phyloP scores from a whole-genome alignment of 768 basidiomycete species.

The Pleurotus sapidus region DNA sequence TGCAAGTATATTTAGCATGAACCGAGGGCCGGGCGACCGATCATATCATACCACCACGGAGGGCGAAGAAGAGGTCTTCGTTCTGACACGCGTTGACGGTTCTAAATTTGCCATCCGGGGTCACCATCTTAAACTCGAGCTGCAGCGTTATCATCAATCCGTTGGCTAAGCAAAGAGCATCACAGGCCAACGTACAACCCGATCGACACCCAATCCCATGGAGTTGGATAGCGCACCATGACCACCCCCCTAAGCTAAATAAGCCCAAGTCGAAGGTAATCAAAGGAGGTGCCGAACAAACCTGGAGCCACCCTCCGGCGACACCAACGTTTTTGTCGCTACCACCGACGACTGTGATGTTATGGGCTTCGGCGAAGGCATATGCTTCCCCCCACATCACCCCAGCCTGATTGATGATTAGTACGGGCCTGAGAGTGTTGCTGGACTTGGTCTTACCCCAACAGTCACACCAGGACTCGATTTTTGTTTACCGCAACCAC shows the following conservation, averaged over 20 bases:
- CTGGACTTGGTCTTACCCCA: slow-evolving; percentile 25
- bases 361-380: slow-evolving; percentile 38
- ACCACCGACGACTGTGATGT: slow-evolving; percentile 44
- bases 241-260: slow-evolving; percentile 33
- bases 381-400: slow-evolving; percentile 43
- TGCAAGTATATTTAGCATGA: too few relatives aligned
- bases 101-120: slow-evolving; percentile 45
- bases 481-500: slow-evolving; percentile 26
- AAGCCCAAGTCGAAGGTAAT: neutral
- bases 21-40: too few relatives aligned
- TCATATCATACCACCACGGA: slow-evolving; percentile 35
- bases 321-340: slow-evolving; percentile 40
- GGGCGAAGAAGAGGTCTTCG: slow-evolving; percentile 51
- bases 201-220: slow-evolving; percentile 44
- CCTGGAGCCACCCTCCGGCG: slow-evolving; percentile 39
- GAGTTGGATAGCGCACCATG: slow-evolving; percentile 41
- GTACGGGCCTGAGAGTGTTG: neutral
- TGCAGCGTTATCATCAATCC: slow-evolving; percentile 10
- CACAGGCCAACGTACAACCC: slow-evolving; percentile 29
- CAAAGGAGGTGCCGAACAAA: neutral
- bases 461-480: slow-evolving; percentile 29
- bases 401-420: slow-evolving; percentile 31
- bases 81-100: slow-evolving; percentile 48
- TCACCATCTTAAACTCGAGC: slow-evolving; percentile 52
- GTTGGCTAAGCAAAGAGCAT: neutral